These are phyloP conservation scores for Taiozyma onychis DNA, from an alignment of 1,139 yeast species.

Conservation along the genomic window DNA sequence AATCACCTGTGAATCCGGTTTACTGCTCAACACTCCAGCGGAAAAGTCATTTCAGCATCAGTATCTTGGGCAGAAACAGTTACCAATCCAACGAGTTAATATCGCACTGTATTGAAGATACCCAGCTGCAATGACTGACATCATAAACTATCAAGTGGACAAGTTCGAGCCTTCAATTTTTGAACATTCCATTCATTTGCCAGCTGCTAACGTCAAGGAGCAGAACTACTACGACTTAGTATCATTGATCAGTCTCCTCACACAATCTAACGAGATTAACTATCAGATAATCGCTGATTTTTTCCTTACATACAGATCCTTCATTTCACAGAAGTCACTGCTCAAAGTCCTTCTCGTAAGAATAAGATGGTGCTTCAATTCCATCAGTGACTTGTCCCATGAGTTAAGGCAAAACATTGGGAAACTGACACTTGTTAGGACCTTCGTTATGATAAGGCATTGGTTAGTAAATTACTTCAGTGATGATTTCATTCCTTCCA, in stretches of 20 bases:
- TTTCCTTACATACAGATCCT: slow-evolving; percentile 76
- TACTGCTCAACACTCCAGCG: neutral
- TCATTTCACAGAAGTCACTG: slow-evolving; percentile 51
- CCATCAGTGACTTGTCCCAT: slow-evolving; percentile 27
- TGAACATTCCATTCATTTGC: slow-evolving; percentile 3
- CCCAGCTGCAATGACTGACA: slow-evolving; percentile 15
- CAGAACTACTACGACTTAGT: slow-evolving; percentile 26
- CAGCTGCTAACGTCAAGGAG: slow-evolving; percentile 2
- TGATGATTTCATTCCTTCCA: slow-evolving; percentile 56
- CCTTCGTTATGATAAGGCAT: slow-evolving; percentile 83
- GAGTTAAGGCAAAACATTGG: slow-evolving; percentile 46
- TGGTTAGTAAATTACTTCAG: slow-evolving; percentile 79
- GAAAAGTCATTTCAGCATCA: neutral
- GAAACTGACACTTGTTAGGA: slow-evolving; percentile 67
- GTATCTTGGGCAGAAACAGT: neutral
- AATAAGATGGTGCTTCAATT: slow-evolving; percentile 63
- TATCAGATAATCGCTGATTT: slow-evolving; percentile 79
- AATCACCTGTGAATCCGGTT: neutral
- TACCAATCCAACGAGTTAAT: neutral
- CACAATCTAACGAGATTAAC: slow-evolving; percentile 75
- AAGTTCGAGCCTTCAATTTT: slow-evolving; percentile 5
- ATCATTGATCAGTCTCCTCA: slow-evolving; percentile 65
- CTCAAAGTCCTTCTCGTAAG: slow-evolving; percentile 59
- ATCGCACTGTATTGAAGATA: neutral
- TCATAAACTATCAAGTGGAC: slow-evolving; percentile 14